Evolutionary conservation across 73 alveolate genomes (phyloP), one percentile per base, ranked within the genome.

Genomic region (Diophrys sp.): DNA sequence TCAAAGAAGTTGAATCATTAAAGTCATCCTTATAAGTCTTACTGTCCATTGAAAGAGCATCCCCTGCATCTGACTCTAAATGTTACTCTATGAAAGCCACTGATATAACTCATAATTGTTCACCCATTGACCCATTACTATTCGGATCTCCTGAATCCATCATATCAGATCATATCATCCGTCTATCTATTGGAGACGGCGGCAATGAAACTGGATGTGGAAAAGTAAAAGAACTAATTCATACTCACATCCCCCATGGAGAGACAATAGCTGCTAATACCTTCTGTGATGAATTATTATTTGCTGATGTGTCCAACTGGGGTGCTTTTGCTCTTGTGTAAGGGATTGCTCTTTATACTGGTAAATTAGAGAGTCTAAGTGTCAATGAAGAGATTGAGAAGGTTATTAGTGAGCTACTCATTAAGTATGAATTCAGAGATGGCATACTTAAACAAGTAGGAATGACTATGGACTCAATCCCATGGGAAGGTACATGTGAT

Each of bases 181-280:
- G 62, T 70, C 56, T 84, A 24, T 84, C 88, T 54, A 88, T 91
- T 32, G 97, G 97, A 5, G 97, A 91, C 68, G 95, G 95, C 1
- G 97, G 97, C 25, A 91, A 91, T 74, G 97, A 91, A 74, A 90
- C 88, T 29, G 97, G 97, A 0, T 77, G 88, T 71, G 97, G 97
- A 56, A 82, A 76, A 55, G 90, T 91, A 23, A 66, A 72, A 66
- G 88, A 88, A 83, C 66, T 57, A 44, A 93, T 91, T 14, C 80
- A 81, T 74, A 32, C 75, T 54, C 56, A 75, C 27, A 83, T 91
- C 25, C 75, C 74, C 55, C 73, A 67, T 67, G 97, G 97, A 56
- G 87, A 83, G 14, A 74, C 70, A 2, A 91, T 91, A 56, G 87
- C 91, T 34, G 87, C 95, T 62, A 82, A 77, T 74, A 88, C 91